Evolutionary conservation across 176 grass and related monocot species (phyloP), one percentile per base, ranked within the genome.

Genomic region (Saccharum officinarum): DNA sequence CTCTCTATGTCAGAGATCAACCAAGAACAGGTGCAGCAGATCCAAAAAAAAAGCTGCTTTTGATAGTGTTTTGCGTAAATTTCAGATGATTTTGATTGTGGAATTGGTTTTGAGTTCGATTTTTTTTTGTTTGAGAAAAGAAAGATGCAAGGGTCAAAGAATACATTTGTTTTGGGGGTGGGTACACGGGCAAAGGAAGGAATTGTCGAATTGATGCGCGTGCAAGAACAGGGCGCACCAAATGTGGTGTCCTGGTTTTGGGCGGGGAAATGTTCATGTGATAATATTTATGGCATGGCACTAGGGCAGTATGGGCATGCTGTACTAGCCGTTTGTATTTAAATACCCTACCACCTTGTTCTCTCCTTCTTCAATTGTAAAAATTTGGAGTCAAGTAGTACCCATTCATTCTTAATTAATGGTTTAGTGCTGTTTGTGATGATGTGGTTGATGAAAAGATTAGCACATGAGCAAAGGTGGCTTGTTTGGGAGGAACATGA

Each of bases 261-360:
- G 81, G 85, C 85, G 85, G 81, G 76, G 45, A 52, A 91, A 57
- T 81, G 77, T 87, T 84, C 85, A 77, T 84, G 85, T 84, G 85
- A 71, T 30, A 44, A 45, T 69, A 76, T 87, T 91, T 81, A 91
- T 80, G 75, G 46, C 79, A 3, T 80, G 75, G 14, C 17, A 54
- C 76, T 44, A 81, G 69, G 41, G 61, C 46, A 25, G 55, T 59
- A 23, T 40, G 50, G 52, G 41, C 64, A 36, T 71, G 74, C 82
- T 74, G 81, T 88, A 87, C 85, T 77, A 84, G 70, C 76, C 85
- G 85, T 91, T 91, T 36, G 28, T 91, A 84, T 91, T 87, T 81
- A 86, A 86, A 86, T 39, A 14, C 15, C 30, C 72, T 31, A 13
- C 74, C 52, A 60, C 55, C 55, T 8, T 37, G 17, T 54, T 20